Percentiles rank a stretch among this genome's conserved stretches.
Conservation (phyloP, 2,329 filamentous ascomycete genomes). For the Cladosporium cucumerinum region DNA sequence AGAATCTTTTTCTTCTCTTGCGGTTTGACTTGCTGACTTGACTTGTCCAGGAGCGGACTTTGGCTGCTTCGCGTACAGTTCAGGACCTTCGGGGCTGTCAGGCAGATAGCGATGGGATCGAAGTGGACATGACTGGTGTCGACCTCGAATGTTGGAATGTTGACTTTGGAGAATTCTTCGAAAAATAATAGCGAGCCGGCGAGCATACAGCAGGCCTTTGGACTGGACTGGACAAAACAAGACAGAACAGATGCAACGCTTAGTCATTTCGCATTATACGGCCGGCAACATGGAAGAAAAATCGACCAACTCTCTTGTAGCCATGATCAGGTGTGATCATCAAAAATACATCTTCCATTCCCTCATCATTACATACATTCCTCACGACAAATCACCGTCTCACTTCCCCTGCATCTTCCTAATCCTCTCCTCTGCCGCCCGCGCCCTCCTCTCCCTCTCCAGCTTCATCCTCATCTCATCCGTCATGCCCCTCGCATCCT, state of each 20-base stretch:
- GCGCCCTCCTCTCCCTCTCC: conserved; percentile 83
- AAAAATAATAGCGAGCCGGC: not conserved
- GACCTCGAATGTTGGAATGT: not conserved
- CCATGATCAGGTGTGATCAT: not conserved
- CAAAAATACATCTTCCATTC: not conserved
- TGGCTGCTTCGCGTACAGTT: not conserved
- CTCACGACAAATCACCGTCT: too few relatives aligned
- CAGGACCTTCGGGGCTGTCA: not conserved
- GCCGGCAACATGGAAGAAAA: too few relatives aligned
- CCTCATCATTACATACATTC: not conserved
- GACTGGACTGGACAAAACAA: not conserved
- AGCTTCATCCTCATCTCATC: conserved; percentile 80
- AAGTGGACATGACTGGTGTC: not conserved
- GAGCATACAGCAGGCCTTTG: not conserved
- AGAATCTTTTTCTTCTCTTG: not conserved
- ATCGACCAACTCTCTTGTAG: too few relatives aligned
- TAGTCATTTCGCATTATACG: not conserved
- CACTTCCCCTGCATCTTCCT: conserved; percentile 38
- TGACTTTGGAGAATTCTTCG: not conserved
- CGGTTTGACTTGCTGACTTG: not conserved
- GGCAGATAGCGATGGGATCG: not conserved
- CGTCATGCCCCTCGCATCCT: conserved; percentile 79
- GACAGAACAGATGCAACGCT: not conserved
- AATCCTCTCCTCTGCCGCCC: conserved; percentile 86
- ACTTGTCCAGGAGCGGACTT: not conserved